A percentile compares a stretch with the other conserved stretches of the same genome.
phyloP scores from a whole-genome alignment of 2,329 filamentous ascomycete genomes.

The Aspergillus caelatus region DNA sequence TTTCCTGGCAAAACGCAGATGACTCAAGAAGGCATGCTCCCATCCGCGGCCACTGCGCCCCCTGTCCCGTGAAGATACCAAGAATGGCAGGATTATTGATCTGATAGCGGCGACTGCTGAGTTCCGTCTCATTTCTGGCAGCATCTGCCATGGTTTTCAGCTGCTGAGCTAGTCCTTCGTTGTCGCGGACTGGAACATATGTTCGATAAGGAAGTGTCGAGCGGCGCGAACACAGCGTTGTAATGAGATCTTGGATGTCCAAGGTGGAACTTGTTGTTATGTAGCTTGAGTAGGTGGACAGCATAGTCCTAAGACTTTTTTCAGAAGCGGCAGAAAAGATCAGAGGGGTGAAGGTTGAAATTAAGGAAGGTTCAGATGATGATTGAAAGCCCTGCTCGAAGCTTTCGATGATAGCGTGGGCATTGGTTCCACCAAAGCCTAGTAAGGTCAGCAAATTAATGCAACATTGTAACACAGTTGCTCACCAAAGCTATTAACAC shows the following conservation, averaged over 20 bases:
- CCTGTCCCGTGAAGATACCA: conserved; percentile 28
- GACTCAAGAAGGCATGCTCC: conserved; percentile 23
- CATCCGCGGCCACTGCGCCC: conserved; percentile 33
- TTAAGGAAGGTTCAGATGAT: neutral
- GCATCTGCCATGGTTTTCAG: neutral
- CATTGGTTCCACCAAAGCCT: conserved; percentile 38
- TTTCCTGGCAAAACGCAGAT: conserved; percentile 14
- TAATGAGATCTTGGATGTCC: neutral
- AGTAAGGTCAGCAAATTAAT: neutral
- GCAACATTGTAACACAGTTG: neutral
- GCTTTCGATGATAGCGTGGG: conserved; percentile 40
- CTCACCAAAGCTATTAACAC: conserved; percentile 53
- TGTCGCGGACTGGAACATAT: neutral
- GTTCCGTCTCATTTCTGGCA: neutral
- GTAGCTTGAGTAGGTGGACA: neutral
- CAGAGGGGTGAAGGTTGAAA: neutral
- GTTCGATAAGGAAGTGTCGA: neutral
- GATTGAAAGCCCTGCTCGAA: neutral
- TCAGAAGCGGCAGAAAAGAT: conserved; percentile 5
- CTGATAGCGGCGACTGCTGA: neutral
- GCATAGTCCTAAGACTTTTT: neutral
- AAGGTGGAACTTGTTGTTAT: neutral
- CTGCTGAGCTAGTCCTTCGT: neutral
- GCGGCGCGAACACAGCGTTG: neutral
- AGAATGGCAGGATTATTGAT: conserved; percentile 2